These are phyloP conservation scores for Penicillium cinerascens DNA, from an alignment of 495 filamentous ascomycete species.

Conservation along the genomic window DNA sequence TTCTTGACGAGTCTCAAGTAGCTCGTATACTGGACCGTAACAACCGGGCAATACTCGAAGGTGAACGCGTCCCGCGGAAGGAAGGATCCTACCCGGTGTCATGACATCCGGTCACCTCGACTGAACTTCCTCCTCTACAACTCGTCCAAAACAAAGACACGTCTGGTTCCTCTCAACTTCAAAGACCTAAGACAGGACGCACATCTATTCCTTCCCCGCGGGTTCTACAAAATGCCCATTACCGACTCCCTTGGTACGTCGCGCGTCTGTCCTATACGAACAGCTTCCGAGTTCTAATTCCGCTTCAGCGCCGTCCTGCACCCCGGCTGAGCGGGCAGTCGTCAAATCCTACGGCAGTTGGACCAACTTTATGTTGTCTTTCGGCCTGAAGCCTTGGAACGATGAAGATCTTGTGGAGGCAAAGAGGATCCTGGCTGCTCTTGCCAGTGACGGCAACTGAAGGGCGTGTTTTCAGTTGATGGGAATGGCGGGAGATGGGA, in stretches of 20 bases:
- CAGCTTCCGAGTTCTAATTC: background rate
- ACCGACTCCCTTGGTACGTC: background rate
- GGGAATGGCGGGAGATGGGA: background rate
- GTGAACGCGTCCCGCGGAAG: too few species aligned
- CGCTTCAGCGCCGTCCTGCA: conserved; percentile 29
- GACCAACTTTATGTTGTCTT: conserved; percentile 24
- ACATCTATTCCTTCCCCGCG: background rate
- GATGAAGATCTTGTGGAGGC: conserved; percentile 26
- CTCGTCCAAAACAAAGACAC: too few species aligned
- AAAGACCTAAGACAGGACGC: background rate
- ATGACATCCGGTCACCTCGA: too few species aligned
- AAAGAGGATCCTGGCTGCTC: conserved; percentile 18
- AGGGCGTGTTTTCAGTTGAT: background rate
- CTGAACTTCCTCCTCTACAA: too few species aligned
- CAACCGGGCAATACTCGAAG: too few species aligned
- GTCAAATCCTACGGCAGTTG: conserved; percentile 35
- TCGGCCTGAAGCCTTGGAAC: conserved; percentile 29
- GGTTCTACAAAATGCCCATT: background rate
- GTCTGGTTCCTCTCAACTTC: background rate
- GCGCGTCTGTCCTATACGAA: too few species aligned
- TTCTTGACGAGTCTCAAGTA: too few species aligned
- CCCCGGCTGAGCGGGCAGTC: conserved; percentile 23
- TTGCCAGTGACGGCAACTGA: background rate
- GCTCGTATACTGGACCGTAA: too few species aligned
- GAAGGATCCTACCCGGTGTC: too few species aligned